These are phyloP conservation scores for Pisolithus thermaeus DNA, from an alignment of 1,284 basidiomycete genomes.

Conservation along the genomic window DNA sequence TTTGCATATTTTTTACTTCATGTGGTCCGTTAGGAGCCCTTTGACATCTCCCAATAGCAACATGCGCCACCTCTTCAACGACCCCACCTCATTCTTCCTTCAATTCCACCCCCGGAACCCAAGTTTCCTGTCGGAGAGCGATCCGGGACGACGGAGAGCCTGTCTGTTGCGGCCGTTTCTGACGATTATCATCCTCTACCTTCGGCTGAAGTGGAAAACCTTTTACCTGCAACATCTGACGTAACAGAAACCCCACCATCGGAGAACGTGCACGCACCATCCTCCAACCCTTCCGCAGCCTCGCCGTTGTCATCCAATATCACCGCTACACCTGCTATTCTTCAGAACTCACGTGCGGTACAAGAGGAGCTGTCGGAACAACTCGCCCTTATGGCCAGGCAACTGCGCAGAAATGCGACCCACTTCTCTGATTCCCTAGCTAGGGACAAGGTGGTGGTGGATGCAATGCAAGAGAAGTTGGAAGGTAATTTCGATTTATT, in stretches of 20 bases:
- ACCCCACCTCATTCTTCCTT: slow-evolving; percentile 34
- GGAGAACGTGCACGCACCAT: slow-evolving; percentile 17
- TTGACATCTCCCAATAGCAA: slow-evolving; percentile 27
- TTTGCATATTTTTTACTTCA: slow-evolving; percentile 16
- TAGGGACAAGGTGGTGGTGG: slow-evolving; percentile 60
- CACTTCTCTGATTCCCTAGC: slow-evolving; percentile 63
- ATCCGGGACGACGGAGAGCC: neutral
- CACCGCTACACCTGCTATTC: slow-evolving; percentile 38
- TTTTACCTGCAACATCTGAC: slow-evolving; percentile 17
- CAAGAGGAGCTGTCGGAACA: slow-evolving; percentile 72
- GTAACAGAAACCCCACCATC: slow-evolving; percentile 2
- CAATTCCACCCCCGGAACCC: slow-evolving; percentile 25
- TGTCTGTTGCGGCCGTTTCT: slow-evolving; percentile 17
- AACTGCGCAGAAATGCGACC: slow-evolving; percentile 67
- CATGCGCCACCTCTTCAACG: slow-evolving; percentile 32
- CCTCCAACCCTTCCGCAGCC: slow-evolving; percentile 18
- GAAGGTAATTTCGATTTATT: slow-evolving; percentile 67
- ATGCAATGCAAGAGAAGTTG: slow-evolving; percentile 57
- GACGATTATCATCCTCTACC: slow-evolving; percentile 10
- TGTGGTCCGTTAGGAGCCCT: neutral
- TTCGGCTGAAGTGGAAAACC: slow-evolving; percentile 6
- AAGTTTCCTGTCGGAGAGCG: slow-evolving; percentile 4
- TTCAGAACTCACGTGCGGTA: slow-evolving; percentile 53
- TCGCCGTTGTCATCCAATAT: slow-evolving; percentile 30
- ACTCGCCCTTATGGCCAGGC: slow-evolving; percentile 71